phyloP scores from a whole-genome alignment of 2,329 filamentous ascomycete genomes.

The Apiospora arundinis region DNA sequence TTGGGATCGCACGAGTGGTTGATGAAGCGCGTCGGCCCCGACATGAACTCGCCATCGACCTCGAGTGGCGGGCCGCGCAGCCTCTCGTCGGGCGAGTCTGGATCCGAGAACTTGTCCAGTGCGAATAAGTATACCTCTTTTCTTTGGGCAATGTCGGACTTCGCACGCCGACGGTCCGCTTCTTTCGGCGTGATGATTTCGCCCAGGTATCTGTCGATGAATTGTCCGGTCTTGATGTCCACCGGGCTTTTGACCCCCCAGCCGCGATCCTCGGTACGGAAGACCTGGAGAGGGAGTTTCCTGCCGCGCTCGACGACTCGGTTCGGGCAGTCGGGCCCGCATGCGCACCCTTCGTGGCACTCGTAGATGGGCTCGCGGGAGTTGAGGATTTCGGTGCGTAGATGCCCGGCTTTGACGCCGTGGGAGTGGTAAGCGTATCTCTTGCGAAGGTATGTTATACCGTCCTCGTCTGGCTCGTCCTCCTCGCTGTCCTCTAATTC shows the following conservation, averaged over 20 bases:
- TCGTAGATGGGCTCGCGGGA: constrained; percentile 76
- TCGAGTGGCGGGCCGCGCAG: constrained; percentile 63
- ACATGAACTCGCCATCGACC: constrained; percentile 76
- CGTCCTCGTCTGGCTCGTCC: constrained; percentile 55
- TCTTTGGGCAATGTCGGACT: constrained; percentile 59
- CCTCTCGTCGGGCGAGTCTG: constrained; percentile 59
- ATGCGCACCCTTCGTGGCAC: constrained; percentile 76
- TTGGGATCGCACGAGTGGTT: constrained; percentile 86
- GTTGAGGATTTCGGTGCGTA: constrained; percentile 58
- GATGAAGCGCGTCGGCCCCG: constrained; percentile 80
- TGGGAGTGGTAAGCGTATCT: constrained; percentile 69
- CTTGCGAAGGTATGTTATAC: constrained; percentile 45
- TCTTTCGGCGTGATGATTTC: constrained; percentile 70
- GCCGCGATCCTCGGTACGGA: constrained; percentile 73
- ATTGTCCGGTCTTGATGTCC: constrained; percentile 73
- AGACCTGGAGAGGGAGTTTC: constrained; percentile 75
- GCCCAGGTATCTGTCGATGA: constrained; percentile 81
- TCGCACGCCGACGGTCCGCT: constrained; percentile 67
- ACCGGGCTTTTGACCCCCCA: constrained; percentile 76
- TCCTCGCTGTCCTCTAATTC: constrained; percentile 63
- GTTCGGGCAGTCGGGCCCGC: constrained; percentile 70
- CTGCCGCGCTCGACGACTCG: constrained; percentile 78
- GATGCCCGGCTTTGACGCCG: constrained; percentile 57
- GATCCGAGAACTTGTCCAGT: constrained; percentile 79
- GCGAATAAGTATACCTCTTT: constrained; percentile 83